Conservation (phyloP, 2,329 filamentous ascomycete species). For the Tolypocladium tundrense region DNA sequence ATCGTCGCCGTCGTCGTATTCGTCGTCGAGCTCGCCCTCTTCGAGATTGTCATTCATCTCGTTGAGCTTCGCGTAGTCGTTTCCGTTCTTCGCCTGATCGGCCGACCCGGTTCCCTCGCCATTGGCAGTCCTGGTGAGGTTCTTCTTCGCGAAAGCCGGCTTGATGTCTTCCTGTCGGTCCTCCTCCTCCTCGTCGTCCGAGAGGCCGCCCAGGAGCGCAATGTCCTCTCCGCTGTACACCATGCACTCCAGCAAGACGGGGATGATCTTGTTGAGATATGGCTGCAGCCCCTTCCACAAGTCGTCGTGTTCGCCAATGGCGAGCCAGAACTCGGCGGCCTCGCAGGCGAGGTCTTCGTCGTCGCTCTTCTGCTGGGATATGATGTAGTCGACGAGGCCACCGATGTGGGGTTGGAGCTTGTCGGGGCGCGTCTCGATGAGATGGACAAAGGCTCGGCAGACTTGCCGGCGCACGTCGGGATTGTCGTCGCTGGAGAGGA, state of each 20-base stretch:
- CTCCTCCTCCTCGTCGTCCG: conserved; percentile 83
- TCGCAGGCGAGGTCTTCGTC: conserved; percentile 88
- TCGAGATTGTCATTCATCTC: conserved; percentile 66
- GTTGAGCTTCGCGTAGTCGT: conserved; percentile 43
- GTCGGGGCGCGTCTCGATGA: conserved; percentile 83
- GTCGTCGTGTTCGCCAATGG: conserved; percentile 76
- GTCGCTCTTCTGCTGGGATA: conserved; percentile 76
- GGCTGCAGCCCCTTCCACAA: conserved; percentile 68
- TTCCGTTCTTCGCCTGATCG: conserved; percentile 39
- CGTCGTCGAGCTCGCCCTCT: conserved; percentile 77
- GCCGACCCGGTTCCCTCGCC: conserved; percentile 39
- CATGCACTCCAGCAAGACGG: conserved; percentile 88
- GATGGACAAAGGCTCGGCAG: conserved; percentile 82
- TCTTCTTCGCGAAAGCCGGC: conserved; percentile 74
- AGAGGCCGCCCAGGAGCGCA: conserved; percentile 69
- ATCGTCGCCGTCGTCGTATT: conserved; percentile 64
- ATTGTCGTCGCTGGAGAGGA: conserved; percentile 64
- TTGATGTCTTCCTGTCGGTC: conserved; percentile 87
- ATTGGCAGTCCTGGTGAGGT: conserved; percentile 46
- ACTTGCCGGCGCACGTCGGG: conserved; percentile 85
- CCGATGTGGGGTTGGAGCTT: conserved; percentile 82
- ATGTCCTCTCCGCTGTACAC: conserved; percentile 94
- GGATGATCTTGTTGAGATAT: conserved; percentile 75
- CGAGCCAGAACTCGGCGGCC: conserved; percentile 95
- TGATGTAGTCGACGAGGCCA: conserved; percentile 86